Base-by-base conservation (phyloP, 2,329 filamentous ascomycete species). In the Daldinia eschscholtzii region DNA sequence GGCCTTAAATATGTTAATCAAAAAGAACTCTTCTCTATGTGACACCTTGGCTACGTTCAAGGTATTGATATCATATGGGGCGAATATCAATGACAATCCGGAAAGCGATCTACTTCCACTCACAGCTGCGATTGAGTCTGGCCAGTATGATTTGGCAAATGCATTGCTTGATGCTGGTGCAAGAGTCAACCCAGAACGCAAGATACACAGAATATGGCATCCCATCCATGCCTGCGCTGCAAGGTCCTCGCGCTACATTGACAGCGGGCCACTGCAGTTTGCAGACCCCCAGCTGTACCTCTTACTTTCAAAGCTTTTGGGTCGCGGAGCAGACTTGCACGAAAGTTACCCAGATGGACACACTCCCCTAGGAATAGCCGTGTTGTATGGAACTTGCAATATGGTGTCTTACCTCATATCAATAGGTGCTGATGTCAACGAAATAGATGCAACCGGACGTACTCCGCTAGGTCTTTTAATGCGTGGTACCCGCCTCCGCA, bases 81-180 rank as follows among this genome's bases (percentile, higher is more conserved):
- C 53, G 6, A 30, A 65, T 28, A 6, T 68, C 20, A 50, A 65
- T 18, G 37, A 1, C 1, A 3, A 37, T 10, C 33, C 6, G 5
- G 10, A 18, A 1, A 2, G 2, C 2, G 7, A 10, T 15, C 1
- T 5, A 33, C 1, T 6, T 18, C 18, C 46, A 20, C 13, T 68
- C n/a, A 37, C 30, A 4, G 0, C 7, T 10, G 61, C 53, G 18
- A 6, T 68, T 3, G 1, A 6, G 12, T 0, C n/a, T 9, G 23
- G 33, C 13, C 5, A 7, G 1, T 64, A 56, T 9, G 30, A 18
- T 7, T 23, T 33, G 3, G 61, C 57, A 5, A 1, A 9, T 6
- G 39, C 12, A 23, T 30, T 68, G n/a, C 44, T 68, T 18, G 52
- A 64, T 55, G 52, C 44, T 18, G 61, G 65, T 10, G 57, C 37